phyloP scores from a whole-genome alignment of 441 rosid species.

The Pelargonium australe region DNA sequence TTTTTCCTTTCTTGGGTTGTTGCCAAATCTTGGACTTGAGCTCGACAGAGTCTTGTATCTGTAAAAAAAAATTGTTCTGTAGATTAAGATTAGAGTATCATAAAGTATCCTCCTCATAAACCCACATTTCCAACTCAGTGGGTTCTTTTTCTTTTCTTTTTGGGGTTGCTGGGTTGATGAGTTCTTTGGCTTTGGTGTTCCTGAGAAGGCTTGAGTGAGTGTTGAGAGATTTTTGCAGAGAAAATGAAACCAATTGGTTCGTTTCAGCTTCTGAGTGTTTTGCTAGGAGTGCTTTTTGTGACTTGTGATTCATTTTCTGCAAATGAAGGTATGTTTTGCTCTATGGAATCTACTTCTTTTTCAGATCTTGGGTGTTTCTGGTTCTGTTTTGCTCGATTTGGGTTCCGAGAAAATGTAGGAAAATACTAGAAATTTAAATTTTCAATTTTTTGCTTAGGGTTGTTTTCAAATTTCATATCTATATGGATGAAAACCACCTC shows the following conservation, averaged over 20 bases:
- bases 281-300: slow-evolving; percentile 36
- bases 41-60: slow-evolving; percentile 10
- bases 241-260: slow-evolving; percentile 47
- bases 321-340: slow-evolving; percentile 54
- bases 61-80: slow-evolving; percentile 1
- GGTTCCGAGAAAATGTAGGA: slow-evolving; percentile 24
- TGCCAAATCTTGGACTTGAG: slow-evolving; percentile 42
- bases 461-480: background rate
- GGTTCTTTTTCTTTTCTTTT: slow-evolving; percentile 21
- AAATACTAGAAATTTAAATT: slow-evolving; percentile 6
- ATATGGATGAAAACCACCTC: background rate
- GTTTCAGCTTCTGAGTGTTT: slow-evolving; percentile 36
- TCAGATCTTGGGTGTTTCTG: slow-evolving; percentile 49
- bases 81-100: slow-evolving; percentile 21
- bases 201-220: slow-evolving; percentile 28
- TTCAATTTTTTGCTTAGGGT: background rate
- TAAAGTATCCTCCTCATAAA: slow-evolving; percentile 21
- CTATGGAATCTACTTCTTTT: slow-evolving; percentile 7
- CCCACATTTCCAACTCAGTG: slow-evolving; percentile 26
- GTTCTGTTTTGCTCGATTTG: slow-evolving; percentile 13
- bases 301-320: slow-evolving; percentile 43
- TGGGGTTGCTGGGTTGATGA: slow-evolving; percentile 20
- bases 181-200: slow-evolving; percentile 22
- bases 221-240: slow-evolving; percentile 28
- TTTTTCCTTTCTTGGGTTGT: slow-evolving; percentile 40